A percentile compares a stretch with the other conserved stretches of the same genome.
These are phyloP conservation scores for Epichloe sp. DNA, from an alignment of 2,329 filamentous ascomycete species.

Conservation along the genomic window DNA sequence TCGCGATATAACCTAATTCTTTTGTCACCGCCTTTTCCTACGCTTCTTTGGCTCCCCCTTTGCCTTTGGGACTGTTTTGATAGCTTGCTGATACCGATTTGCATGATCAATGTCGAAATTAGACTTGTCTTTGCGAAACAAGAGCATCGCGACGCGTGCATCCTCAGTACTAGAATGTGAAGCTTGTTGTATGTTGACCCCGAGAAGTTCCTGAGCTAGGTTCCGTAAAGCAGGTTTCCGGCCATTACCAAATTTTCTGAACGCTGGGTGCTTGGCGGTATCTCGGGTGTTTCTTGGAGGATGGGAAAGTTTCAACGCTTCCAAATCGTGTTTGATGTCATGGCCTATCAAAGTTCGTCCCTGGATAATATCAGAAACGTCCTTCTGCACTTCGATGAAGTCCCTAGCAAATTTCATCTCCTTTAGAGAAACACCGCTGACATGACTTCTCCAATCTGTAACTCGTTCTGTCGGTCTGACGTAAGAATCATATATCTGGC, in stretches of 20 bases:
- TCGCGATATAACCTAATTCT: not conserved
- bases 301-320: conserved; percentile 65
- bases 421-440: conserved; percentile 67
- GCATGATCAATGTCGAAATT: conserved; percentile 74
- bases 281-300: conserved; percentile 69
- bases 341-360: conserved; percentile 71
- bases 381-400: conserved; percentile 65
- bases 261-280: conserved; percentile 65
- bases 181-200: conserved; percentile 49
- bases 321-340: conserved; percentile 66
- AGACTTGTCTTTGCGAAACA: conserved; percentile 73
- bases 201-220: conserved; percentile 43
- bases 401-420: conserved; percentile 57
- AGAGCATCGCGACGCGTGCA: conserved; percentile 76
- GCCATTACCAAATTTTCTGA: conserved; percentile 55
- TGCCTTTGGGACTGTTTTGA: not conserved
- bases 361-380: conserved; percentile 55
- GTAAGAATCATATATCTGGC: conserved; percentile 88
- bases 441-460: conserved; percentile 78
- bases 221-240: conserved; percentile 53
- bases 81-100: conserved; percentile 42
- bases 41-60: conserved; percentile 25
- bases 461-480: conserved; percentile 67
- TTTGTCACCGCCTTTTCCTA: not conserved
- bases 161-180: conserved; percentile 61